A percentile compares a stretch with the other conserved stretches of the same genome.
Conservation (phyloP, 345 rosid species). For the Aegle marmelos region DNA sequence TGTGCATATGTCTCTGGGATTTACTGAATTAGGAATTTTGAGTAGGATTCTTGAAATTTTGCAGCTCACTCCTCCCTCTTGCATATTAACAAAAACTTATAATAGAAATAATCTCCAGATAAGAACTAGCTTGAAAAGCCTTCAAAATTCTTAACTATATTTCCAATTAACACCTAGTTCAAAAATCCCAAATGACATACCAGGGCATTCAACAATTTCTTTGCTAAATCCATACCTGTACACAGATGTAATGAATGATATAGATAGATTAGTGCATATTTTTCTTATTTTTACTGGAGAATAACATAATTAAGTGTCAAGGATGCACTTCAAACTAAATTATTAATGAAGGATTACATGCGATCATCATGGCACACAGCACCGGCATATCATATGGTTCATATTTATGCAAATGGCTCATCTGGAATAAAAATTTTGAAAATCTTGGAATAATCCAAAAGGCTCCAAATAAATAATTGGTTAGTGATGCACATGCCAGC, state of each 20-base stretch:
- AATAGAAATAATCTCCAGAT: background rate
- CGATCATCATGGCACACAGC: background rate
- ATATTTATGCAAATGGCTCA: background rate
- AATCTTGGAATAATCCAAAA: background rate
- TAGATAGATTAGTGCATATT: background rate
- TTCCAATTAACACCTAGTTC: background rate
- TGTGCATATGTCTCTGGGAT: too few relatives aligned
- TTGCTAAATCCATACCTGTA: slow-evolving; percentile 93
- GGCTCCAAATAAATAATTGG: background rate
- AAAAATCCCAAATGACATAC: slow-evolving; percentile 29
- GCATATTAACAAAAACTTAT: too few relatives aligned
- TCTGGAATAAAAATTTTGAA: background rate
- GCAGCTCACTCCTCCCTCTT: background rate
- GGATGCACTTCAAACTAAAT: background rate
- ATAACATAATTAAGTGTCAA: slow-evolving; percentile 1
- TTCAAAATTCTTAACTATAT: background rate
- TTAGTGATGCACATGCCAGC: background rate
- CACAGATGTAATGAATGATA: slow-evolving; percentile 18
- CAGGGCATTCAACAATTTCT: slow-evolving; percentile 88
- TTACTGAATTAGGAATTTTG: background rate
- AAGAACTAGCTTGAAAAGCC: background rate
- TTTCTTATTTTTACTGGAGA: background rate
- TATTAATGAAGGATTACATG: background rate
- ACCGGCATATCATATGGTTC: background rate
- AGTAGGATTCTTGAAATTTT: background rate